Base-by-base conservation (phyloP, 2,329 filamentous ascomycete species). In the Acephala macrosclerotiorum region DNA sequence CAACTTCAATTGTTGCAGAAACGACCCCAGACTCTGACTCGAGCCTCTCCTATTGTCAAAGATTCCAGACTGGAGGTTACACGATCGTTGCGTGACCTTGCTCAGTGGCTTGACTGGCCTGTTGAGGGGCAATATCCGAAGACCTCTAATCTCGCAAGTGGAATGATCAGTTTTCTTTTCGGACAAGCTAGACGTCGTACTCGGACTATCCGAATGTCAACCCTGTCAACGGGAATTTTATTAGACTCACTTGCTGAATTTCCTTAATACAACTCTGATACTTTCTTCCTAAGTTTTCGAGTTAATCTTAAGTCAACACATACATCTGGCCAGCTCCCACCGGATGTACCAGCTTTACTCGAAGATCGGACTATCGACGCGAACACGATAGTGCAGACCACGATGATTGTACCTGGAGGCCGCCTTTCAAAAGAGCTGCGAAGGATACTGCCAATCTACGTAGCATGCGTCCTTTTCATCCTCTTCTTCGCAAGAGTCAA, bases 381-480 rank as follows among this genome's bases (percentile, higher is more conserved):
- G 12, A 42, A 42, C 4, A 42, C 18, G 38, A 42, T 6, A n/a
- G 18, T 42, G 18, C 38, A 42, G n/a, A 42, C 5, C 38, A 20
- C 47, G 22, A 51, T 20, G n/a, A 29, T 20, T 20, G 20, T 45
- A 36, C 57, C 42, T 33, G 29, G 57, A 45, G 58, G 63, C 9
- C 40, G 63, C 29, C 40, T 65, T 16, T 58, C 58, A 33, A 65
- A 65, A 22, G 47, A 61, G 29, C 29, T 75, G 16, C 69, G 69
- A 51, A 67, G 73, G 58, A 65, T 66, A 22, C 63, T 73, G 12
- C 73, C 74, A 18, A 26, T 75, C 12, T 75, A 74, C 66, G 51
- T 72, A 29, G 67, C 61, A 29, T 66, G 66, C 42, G 60, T 73
- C 33, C 59, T 76, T 25, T 35, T 75, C 38, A 51, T 75, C 36